A percentile compares a stretch with the other conserved stretches of the same genome.
Evolutionary conservation across 257 asterid species (phyloP).

Genomic region (Fraxinus excelsior): DNA sequence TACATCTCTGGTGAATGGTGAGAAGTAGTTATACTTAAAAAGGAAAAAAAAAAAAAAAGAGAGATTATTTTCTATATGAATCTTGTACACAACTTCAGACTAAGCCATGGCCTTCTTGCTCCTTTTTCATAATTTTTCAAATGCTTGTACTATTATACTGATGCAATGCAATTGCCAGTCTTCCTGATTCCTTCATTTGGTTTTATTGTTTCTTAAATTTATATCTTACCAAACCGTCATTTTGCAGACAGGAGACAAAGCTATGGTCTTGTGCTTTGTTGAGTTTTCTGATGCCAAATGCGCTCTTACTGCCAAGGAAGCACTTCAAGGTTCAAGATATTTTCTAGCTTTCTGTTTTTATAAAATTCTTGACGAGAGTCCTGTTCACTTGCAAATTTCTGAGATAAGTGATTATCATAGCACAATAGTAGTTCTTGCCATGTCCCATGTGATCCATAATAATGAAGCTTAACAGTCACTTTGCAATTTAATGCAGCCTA

Average conservation of each 20-base stretch:
- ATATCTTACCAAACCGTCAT: slow-evolving; percentile 1
- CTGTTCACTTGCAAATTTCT: not conserved
- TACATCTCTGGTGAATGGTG: not conserved
- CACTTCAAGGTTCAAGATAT: slow-evolving; percentile 64
- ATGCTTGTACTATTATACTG: not conserved
- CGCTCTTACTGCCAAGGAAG: slow-evolving; percentile 71
- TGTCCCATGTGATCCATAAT: not conserved
- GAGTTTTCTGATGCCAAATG: slow-evolving; percentile 81
- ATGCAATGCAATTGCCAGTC: slow-evolving; percentile 18
- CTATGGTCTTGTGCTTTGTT: slow-evolving; percentile 73
- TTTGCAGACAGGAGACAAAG: slow-evolving; percentile 74
- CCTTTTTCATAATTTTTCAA: not conserved
- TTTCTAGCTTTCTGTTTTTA: slow-evolving; percentile 9
- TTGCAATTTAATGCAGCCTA: slow-evolving; percentile 1
- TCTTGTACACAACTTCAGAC: not conserved
- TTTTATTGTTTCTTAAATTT: not conserved
- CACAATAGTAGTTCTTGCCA: not conserved
- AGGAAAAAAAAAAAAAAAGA: too few relatives aligned
- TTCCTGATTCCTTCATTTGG: not conserved
- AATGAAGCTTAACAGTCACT: not conserved
- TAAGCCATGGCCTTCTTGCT: not conserved
- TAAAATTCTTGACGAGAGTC: not conserved
- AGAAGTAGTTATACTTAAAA: not conserved
- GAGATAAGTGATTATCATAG: not conserved
- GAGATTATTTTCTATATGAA: not conserved